A percentile compares a stretch with the other conserved stretches of the same genome.
phyloP scores from a whole-genome alignment of 495 filamentous ascomycete genomes.

The Cryomyces minteri region DNA sequence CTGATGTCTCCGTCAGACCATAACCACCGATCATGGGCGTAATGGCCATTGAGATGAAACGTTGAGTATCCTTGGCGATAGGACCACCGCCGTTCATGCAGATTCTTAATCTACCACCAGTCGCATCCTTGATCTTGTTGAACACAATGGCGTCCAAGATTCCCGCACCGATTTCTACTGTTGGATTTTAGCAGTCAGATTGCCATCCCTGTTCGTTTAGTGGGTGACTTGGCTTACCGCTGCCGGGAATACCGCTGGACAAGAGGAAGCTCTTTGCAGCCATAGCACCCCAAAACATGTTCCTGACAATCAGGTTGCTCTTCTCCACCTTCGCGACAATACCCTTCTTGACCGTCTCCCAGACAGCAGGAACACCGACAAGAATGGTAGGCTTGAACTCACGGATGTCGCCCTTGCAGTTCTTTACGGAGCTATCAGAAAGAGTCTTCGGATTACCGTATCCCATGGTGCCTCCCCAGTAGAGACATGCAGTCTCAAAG shows the following conservation, averaged over 20 bases:
- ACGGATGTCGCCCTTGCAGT: conserved; percentile 89
- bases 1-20: conserved; percentile 84
- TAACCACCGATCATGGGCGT: conserved; percentile 47
- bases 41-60: conserved; percentile 25
- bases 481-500: conserved; percentile 82
- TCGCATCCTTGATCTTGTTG: conserved; percentile 26
- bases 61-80: conserved; percentile 23
- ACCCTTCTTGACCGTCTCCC: conserved; percentile 97
- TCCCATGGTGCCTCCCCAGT: conserved; percentile 93
- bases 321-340: conserved; percentile 74
- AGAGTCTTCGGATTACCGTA: conserved; percentile 91
- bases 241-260: conserved; percentile 55
- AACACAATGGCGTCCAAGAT: conserved; percentile 24
- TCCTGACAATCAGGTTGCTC: conserved; percentile 50
- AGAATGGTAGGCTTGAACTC: conserved; percentile 85
- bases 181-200: too few relatives aligned
- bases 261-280: conserved; percentile 68
- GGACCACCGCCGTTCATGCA: conserved; percentile 26
- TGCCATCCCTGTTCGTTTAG: too few relatives aligned
- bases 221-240: too few relatives aligned
- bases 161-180: too few relatives aligned
- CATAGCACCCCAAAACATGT: conserved; percentile 86
- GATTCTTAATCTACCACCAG: conserved; percentile 21
- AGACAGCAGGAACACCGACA: conserved; percentile 90
- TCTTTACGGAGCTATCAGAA: conserved; percentile 74